Evolutionary conservation across 116 monocot genomes (phyloP).

Genomic region (Cymodocea nodosa): DNA sequence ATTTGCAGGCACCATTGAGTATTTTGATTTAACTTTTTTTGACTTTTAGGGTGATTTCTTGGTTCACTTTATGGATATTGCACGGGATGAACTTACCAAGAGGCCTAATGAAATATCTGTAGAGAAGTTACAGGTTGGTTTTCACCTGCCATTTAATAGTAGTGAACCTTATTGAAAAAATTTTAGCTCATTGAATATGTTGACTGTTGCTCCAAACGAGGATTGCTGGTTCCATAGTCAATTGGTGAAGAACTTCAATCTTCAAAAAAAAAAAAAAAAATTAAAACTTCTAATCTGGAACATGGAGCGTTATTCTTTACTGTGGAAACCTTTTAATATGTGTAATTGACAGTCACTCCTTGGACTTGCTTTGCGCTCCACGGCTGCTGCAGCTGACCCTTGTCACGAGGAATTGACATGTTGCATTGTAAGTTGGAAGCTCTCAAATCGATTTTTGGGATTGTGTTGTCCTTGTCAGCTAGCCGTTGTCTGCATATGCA

Average conservation of each 20-base stretch:
- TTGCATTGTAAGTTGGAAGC: conserved; percentile 50
- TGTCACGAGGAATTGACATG: conserved; percentile 92
- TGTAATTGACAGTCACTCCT: conserved; percentile 63
- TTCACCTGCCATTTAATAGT: background rate
- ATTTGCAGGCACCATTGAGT: background rate
- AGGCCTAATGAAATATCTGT: conserved; percentile 80
- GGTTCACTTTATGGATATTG: conserved; percentile 99
- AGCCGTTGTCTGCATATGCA: background rate
- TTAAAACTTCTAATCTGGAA: background rate
- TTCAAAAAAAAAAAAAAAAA: too few relatives aligned
- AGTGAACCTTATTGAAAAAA: background rate
- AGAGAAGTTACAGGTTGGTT: conserved; percentile 73
- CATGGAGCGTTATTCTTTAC: background rate
- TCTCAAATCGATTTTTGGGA: background rate
- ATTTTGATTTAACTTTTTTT: too few relatives aligned
- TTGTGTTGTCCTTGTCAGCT: background rate
- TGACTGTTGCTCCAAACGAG: too few relatives aligned
- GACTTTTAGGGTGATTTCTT: conserved; percentile 81
- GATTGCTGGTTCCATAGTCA: too few relatives aligned
- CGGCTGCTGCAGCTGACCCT: conserved; percentile 85
- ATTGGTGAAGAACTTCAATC: too few relatives aligned
- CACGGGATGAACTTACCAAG: conserved; percentile 82
- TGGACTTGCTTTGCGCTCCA: conserved; percentile 87
- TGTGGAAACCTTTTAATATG: background rate
- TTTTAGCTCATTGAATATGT: too few relatives aligned